Evolutionary conservation across 2,329 filamentous ascomycete genomes (phyloP), one percentile per base, ranked within the genome.

Genomic region (Domatiomyces globalis): DNA sequence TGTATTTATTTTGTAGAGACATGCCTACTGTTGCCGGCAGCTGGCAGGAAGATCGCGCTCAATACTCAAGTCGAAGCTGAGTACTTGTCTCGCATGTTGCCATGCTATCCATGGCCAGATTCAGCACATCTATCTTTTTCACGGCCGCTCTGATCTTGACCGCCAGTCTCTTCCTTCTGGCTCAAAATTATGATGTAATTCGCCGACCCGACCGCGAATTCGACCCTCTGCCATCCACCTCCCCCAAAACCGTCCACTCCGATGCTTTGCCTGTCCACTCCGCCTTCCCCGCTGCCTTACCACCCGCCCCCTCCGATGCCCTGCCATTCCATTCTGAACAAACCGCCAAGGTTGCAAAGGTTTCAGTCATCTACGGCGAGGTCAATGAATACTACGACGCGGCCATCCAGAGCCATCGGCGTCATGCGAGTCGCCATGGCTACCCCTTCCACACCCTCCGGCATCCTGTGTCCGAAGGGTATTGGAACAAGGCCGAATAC

Each of bases 401-500:
- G n/a, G 67, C 67, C 6, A 51, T 70, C 42, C 57, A 61, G n/a
- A 66, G 58, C 12, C 67, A 70, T 50, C 48, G 60, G 45, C 56
- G 60, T 29, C 66, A 69, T 48, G 65, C 65, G 10, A 50, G 60
- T 42, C 50, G 60, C 44, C 64, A 66, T 56, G 64, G 64, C 4
- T 70, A 70, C 44, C 60, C 60, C n/a, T 64, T 65, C 58, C 51
- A 62, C 43, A 60, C 69, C 2, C 57, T 70, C 33, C 57, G 64
- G 20, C 54, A 63, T 27, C 56, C 61, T 17, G 61, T 69, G 12
- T 59, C 61, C 1, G 59, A 56, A 9, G 67, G 66, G 1, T 66
- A 61, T 48, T 64, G 65, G 61, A 68, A 67, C 53, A 67, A 67
- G 45, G 60, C 63, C 22, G 56, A 58, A 15, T 66, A 64, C 51